A percentile compares a stretch with the other conserved stretches of the same genome.
Evolutionary conservation across 345 rosid species (phyloP).

Genomic region (Eucalyptus pauciflora): DNA sequence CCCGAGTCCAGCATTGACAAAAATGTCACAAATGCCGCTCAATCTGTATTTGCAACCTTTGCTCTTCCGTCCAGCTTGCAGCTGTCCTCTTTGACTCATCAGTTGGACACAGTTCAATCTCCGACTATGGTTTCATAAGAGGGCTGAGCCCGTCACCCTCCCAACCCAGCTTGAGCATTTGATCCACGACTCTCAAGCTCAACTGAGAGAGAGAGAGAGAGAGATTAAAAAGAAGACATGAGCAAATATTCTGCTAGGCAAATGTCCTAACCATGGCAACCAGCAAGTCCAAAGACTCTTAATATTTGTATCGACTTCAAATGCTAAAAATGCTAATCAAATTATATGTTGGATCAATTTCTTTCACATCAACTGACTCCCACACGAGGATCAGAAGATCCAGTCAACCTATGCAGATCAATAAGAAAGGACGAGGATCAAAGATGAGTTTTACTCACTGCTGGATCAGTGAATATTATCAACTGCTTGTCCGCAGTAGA

Average conservation of each 20-base stretch:
- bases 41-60: neutral
- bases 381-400: neutral
- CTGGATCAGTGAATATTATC: constrained; percentile 89
- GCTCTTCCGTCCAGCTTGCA: neutral
- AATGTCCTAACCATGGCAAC: neutral
- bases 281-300: neutral
- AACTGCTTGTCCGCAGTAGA: constrained; percentile 88
- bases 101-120: neutral
- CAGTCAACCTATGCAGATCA: neutral
- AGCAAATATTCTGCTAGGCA: neutral
- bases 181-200: constrained; percentile 90
- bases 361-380: neutral
- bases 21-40: neutral
- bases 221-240: neutral
- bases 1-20: neutral
- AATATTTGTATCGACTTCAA: neutral
- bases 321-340: neutral
- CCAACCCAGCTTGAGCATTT: constrained; percentile 98
- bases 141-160: constrained; percentile 79
- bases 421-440: neutral
- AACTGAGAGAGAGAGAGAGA: constrained; percentile 32
- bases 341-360: neutral
- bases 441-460: constrained; percentile 42
- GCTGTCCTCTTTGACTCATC: neutral
- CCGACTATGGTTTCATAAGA: constrained; percentile 17